Evolutionary conservation across 495 filamentous ascomycete species (phyloP), one percentile per base, ranked within the genome.

Genomic region (Xylona heveae): DNA sequence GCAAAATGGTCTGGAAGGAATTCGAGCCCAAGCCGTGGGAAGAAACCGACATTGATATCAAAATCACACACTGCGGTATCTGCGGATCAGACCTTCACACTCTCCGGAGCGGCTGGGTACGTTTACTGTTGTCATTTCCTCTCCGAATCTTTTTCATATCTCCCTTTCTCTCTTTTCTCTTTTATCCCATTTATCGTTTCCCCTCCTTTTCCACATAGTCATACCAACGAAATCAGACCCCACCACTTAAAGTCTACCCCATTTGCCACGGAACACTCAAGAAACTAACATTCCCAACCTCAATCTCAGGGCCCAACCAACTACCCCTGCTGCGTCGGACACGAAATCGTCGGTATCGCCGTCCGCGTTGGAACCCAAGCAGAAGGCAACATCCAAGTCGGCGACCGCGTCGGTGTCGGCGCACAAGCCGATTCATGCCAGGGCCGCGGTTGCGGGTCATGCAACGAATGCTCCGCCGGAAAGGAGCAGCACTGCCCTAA

Each of bases 341-440:
- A 88, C 52, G 83, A 93, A 45, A 83, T 93, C 28, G 66, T 85
- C 40, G 83, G 83, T 17, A 68, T 54, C 21, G 75, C 71, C 1
- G 67, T 78, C 18, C 68, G 69, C 18, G 60, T 85, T 15, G 83
- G 81, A 17, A 58, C 51, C 21, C 57, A 68, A 20, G 71, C 60
- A 4, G 69, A 69, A 31, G 57, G 46, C 4, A 50, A 61, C 24
- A 56, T 90, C 47, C 68, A 72, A 20, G 41, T 78, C 30, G 83
- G 83, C 19, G 82, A 92, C 45, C 68, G 80, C 22, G 78, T 88
- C 21, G 84, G 84, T 25, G 65, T 92, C 13, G 83, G 84, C 34
- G 82, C 83, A 3, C 82, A 93, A 51, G 64, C 61, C 30, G 52
- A 52, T 30, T 67, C 73, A 17, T 92, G 83, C 55, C 55, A 68